Base-by-base conservation (phyloP, 1,284 basidiomycete genomes). In the Fistulina hepatica region DNA sequence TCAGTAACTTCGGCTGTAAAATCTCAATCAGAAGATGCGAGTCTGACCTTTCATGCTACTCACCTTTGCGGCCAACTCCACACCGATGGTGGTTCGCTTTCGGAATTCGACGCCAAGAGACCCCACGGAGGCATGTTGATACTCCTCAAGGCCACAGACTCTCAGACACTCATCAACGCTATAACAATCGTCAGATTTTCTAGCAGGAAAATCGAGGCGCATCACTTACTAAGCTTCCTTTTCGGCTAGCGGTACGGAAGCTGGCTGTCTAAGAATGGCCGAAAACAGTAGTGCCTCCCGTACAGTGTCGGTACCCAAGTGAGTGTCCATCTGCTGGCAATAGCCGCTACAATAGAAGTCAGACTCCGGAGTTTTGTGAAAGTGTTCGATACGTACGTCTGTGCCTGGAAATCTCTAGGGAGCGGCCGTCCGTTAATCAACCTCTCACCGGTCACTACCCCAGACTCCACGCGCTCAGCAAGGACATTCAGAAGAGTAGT, bases 241-340 rank as follows among this genome's bases (percentile, higher is more conserved):
- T 55, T 91, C 85, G 11, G 58, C 61, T 32, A 72, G 52, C 4
- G 83, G 63, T 6, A 86, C 72, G 7, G 67, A 61, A 5, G 65
- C 57, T 5, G 83, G 80, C 54, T 91, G 88, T 36, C 88, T 76
- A 9, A 91, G 65, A 48, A 76, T 69, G 0, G 88, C 88, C 10
- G 78, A 82, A 65, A 91, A 89, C 17, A 80, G 60, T 0, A 93
- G 64, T 5, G 88, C 84, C 54, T 93, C 88, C 26, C 86, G 75
- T 15, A 93, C 86, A n/a, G 79, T 82, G 8, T 65, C 58, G 12
- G 70, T 74, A 1, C 71, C 60, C 39, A 78, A 54, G 55, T 84
- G 81, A 0, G 78, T 76, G 54, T 86, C 83, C 64, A 79, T 76
- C 56, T 86, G 82, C 55, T 85, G 81, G 40, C 71, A 73, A 49